Conservation (phyloP, 768 basidiomycete genomes). For the Mrakia blollopis region DNA sequence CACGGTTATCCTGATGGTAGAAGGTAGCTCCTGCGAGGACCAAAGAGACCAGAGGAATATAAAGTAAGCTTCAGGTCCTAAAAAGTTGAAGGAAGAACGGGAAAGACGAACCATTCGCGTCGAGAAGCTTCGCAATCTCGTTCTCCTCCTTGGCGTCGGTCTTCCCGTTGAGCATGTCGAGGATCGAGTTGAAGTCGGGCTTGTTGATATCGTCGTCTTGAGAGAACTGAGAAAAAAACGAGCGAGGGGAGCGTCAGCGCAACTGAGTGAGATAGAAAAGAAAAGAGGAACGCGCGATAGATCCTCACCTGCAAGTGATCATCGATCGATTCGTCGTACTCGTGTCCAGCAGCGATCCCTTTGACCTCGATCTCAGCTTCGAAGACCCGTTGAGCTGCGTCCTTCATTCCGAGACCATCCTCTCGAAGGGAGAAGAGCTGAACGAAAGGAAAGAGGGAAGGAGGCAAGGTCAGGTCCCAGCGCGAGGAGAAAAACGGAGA, state of each 20-base stretch:
- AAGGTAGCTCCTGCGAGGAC: neutral
- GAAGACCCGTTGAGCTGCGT: neutral
- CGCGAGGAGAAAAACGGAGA: neutral
- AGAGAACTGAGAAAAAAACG: neutral
- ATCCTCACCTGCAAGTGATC: neutral
- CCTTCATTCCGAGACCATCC: slow-evolving; percentile 3
- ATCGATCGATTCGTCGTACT: neutral
- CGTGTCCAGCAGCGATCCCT: neutral
- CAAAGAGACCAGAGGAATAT: neutral
- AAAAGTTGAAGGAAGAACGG: neutral
- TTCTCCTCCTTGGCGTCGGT: neutral
- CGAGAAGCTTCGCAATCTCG: neutral
- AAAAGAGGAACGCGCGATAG: neutral
- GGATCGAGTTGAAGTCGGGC: neutral
- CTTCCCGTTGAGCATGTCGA: neutral
- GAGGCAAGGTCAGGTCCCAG: neutral
- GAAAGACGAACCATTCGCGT: neutral
- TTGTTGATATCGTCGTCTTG: neutral
- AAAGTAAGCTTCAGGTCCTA: neutral
- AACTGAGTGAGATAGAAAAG: neutral
- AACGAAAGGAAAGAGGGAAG: neutral
- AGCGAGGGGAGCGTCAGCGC: too few relatives aligned
- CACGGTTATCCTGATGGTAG: slow-evolving; percentile 5
- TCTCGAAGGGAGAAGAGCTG: slow-evolving; percentile 11
- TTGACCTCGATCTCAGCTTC: slow-evolving; percentile 3